These are phyloP conservation scores for Zea mays DNA, from an alignment of 176 grass and related monocot species.

Conservation along the genomic window Zm-B73-REFERENCE-NAM-5.0 NC_050098.1:63186001-63186500, in stretches of 20 bases:
- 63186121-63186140: neutral
- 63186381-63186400: neutral
- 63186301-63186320: neutral
- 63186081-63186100: slow-evolving; percentile 9
- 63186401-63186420: slow-evolving; percentile 5
- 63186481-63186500: neutral
- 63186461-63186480: slow-evolving; percentile 1
- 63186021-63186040: slow-evolving; percentile 80
- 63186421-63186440: slow-evolving; percentile 32
- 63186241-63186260: slow-evolving; percentile 57
- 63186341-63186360: slow-evolving; percentile 19
- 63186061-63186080: slow-evolving; percentile 73
- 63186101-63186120: slow-evolving; percentile 10
- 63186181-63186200: slow-evolving; percentile 71
- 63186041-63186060: slow-evolving; percentile 92
- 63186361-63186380: slow-evolving; percentile 19
- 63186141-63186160: slow-evolving; percentile 96
- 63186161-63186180: slow-evolving; percentile 83
- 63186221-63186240: slow-evolving; percentile 79
- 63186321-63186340: slow-evolving; percentile 10
- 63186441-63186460: slow-evolving; percentile 14
- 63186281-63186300: slow-evolving; percentile 34
- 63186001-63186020: slow-evolving; percentile 95
- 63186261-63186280: slow-evolving; percentile 3
- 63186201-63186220: slow-evolving; percentile 89